Evolutionary conservation across 805 yeast species (phyloP).

Genomic region (Wickerhamiella lipophila): DNA sequence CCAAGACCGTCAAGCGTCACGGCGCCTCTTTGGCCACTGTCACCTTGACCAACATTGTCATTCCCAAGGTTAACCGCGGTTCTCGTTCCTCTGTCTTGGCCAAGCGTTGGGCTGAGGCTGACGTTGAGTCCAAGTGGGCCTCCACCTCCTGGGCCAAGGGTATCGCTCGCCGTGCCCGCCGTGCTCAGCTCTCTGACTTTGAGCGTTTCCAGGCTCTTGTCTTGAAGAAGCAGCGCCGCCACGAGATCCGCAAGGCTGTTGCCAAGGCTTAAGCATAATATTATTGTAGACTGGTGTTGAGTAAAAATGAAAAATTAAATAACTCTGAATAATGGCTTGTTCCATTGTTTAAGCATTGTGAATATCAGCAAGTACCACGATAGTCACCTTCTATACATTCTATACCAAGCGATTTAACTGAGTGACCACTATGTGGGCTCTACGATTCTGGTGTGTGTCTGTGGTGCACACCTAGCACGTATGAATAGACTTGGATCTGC

Average conservation of each 20-base stretch:
- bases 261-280: slow-evolving; percentile 56
- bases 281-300: slow-evolving; percentile 2
- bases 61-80: slow-evolving; percentile 84
- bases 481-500: too few species aligned
- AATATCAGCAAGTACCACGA: too few species aligned
- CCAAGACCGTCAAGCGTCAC: slow-evolving; percentile 84
- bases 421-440: too few species aligned
- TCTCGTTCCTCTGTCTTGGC: slow-evolving; percentile 71
- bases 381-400: too few species aligned
- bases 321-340: too few species aligned
- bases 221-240: slow-evolving; percentile 94
- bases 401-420: too few species aligned
- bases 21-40: slow-evolving; percentile 75
- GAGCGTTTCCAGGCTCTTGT: slow-evolving; percentile 99
- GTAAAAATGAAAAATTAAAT: not conserved
- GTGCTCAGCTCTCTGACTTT: slow-evolving; percentile 88
- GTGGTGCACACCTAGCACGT: too few species aligned
- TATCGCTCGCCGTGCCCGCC: slow-evolving; percentile 87
- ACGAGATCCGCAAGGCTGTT: slow-evolving; percentile 87
- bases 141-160: slow-evolving; percentile 95
- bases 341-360: too few species aligned
- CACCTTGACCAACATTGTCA: slow-evolving; percentile 84
- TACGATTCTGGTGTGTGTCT: too few species aligned
- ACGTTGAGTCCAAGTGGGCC: slow-evolving; percentile 81
- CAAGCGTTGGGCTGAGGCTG: slow-evolving; percentile 91